phyloP scores from a whole-genome alignment of 176 grass and related monocot genomes.

The Calamus simplicifolius region DNA sequence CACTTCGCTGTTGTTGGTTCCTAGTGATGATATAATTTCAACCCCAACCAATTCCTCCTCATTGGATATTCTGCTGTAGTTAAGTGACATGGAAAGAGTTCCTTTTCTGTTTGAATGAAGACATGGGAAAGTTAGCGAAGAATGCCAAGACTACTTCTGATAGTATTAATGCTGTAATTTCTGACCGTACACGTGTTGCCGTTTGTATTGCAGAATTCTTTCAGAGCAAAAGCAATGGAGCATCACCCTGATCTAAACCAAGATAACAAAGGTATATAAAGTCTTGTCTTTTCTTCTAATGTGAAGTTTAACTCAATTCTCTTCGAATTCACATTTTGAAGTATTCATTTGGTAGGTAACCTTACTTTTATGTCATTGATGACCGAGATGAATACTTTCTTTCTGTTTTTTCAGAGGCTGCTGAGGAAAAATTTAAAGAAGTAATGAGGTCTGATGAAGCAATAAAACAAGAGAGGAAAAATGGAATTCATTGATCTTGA shows the following conservation, averaged over 20 bases:
- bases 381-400: background rate
- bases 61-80: no score
- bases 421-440: slow-evolving; percentile 92
- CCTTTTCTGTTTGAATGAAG: no score
- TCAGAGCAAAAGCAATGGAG: slow-evolving; percentile 95
- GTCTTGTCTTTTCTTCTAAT: slow-evolving; percentile 4
- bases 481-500: slow-evolving; percentile 23
- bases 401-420: slow-evolving; percentile 41
- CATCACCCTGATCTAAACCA: slow-evolving; percentile 98
- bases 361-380: background rate
- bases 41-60: no score
- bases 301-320: background rate
- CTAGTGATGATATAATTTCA: no score
- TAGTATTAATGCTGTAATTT: background rate
- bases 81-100: no score
- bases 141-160: background rate
- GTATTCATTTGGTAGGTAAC: no score
- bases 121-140: no score
- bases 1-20: no score
- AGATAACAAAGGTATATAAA: slow-evolving; percentile 61
- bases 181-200: background rate
- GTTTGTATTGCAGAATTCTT: slow-evolving; percentile 55
- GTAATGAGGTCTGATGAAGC: slow-evolving; percentile 82
- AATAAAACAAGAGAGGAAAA: slow-evolving; percentile 82
- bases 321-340: background rate